Base-by-base conservation (phyloP, 805 yeast species). In the Sugiyamaella boreocaroliniensis region DNA sequence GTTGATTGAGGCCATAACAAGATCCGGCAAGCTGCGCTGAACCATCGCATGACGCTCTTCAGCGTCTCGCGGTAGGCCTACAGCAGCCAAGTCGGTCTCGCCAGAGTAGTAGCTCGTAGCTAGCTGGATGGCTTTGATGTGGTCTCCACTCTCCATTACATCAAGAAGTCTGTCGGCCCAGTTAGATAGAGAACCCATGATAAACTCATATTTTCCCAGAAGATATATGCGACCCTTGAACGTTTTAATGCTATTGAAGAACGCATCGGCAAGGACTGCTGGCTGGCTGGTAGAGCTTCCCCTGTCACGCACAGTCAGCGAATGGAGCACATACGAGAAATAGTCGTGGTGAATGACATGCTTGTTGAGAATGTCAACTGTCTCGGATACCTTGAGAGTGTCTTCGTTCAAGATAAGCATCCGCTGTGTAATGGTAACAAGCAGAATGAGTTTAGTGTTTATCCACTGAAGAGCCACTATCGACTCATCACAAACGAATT, bases 91-190 rank as follows among this genome's bases (percentile, higher is more conserved):
- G 44, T 79, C 79, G 0, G 76, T 73, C n/a, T 57, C 59, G 10
- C 84, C 81, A 1, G 61, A 56, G 48, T 79, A 87, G 62, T 77
- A 85, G 7, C 68, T 66, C 45, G 76, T 70, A 0, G 86, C 83
- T 14, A 76, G 69, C 2, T 70, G 66, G n/a, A 87, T 71, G 0
- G 95, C 90, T 2, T 65, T 69, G 5, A 77, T 64, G 51, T 81
- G 83, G 19, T 76, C 64, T 0, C 77, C 80, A 1, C 67, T 58
- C 10, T 77, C 70, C 47, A 88, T 70, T 11, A 78, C 62, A 6
- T 67, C 71, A 53, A 78, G 64, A 1, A 86, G 65, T 26, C 74
- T 70, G 58, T 85, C 90, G 0, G 84, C 87, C 96, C 89, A 88
- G 58, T 76, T 81, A 2, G 81, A 71, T 14, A 81, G 66, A 20